These are phyloP conservation scores for Nemania serpens DNA, from an alignment of 2,329 filamentous ascomycete species.

Conservation along the genomic window DNA sequence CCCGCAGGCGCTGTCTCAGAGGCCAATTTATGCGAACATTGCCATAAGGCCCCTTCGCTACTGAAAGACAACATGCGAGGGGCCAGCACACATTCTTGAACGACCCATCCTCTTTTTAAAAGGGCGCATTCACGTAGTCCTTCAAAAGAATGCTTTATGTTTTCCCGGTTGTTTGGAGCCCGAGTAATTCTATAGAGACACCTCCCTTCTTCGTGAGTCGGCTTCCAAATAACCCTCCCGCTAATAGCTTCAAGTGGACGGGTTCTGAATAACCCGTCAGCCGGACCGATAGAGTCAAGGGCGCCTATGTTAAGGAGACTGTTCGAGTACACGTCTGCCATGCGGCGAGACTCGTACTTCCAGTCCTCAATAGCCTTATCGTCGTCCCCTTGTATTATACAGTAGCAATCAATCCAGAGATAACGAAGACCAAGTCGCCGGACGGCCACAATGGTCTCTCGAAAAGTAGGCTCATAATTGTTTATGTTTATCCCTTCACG, in stretches of 20 bases:
- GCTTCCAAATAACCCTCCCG: background rate
- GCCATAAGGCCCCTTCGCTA: background rate
- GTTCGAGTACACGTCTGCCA: constrained; percentile 12
- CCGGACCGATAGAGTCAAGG: background rate
- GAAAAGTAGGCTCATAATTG: background rate
- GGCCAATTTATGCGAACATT: background rate
- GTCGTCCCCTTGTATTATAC: constrained; percentile 8
- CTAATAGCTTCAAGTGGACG: fast-evolving
- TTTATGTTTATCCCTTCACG: background rate
- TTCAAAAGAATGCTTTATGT: background rate
- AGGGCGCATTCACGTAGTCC: background rate
- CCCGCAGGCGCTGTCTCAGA: background rate
- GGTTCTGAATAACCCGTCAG: background rate
- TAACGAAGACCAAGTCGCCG: constrained; percentile 9
- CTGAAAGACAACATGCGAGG: constrained; percentile 18
- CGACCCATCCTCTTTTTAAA: constrained; percentile 4
- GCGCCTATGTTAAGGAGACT: constrained; percentile 14
- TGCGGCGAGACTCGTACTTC: background rate
- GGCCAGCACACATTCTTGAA: constrained; percentile 11
- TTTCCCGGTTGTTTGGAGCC: too few species aligned
- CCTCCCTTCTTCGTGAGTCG: background rate
- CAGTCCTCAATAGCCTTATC: background rate
- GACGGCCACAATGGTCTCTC: constrained; percentile 1
- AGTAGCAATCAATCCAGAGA: constrained; percentile 18
- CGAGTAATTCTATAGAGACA: background rate